Evolutionary conservation across 2,329 filamentous ascomycete species (phyloP).

Genomic region (Metarhizium humberi): DNA sequence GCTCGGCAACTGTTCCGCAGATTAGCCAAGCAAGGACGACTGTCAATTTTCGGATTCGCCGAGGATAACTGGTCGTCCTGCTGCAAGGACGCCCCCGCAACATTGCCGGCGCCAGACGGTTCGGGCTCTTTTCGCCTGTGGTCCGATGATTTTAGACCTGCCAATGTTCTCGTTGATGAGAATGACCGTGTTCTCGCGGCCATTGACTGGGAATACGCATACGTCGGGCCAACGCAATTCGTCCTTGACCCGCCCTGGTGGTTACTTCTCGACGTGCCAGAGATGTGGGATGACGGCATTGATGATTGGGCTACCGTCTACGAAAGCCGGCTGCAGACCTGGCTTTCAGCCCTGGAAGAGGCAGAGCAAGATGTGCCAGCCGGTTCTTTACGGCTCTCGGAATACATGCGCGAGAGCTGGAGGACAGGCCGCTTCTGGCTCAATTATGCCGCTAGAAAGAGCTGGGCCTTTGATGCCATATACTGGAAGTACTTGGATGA

Average conservation of each 20-base stretch:
- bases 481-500: too few species aligned
- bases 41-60: too few species aligned
- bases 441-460: background rate
- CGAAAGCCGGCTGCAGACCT: slow-evolving; percentile 21
- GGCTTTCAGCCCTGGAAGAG: slow-evolving; percentile 11
- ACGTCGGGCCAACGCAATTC: slow-evolving; percentile 24
- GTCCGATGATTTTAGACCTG: slow-evolving; percentile 8
- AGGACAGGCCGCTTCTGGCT: background rate
- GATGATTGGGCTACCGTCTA: slow-evolving; percentile 22
- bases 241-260: slow-evolving; percentile 27
- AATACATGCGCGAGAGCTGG: background rate
- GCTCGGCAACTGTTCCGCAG: background rate
- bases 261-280: slow-evolving; percentile 23
- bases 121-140: background rate
- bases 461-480: background rate
- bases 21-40: background rate
- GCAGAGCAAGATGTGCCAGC: slow-evolving; percentile 20
- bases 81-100: too few species aligned
- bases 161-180: slow-evolving; percentile 21
- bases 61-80: background rate
- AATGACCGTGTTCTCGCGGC: slow-evolving; percentile 18
- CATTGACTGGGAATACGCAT: slow-evolving; percentile 33
- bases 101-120: too few species aligned
- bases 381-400: background rate
- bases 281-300: slow-evolving; percentile 22